A percentile compares a stretch with the other conserved stretches of the same genome.
phyloP scores from a whole-genome alignment of 192 early-diverging fungal species.

The Spizellomyces punctatus region DNA sequence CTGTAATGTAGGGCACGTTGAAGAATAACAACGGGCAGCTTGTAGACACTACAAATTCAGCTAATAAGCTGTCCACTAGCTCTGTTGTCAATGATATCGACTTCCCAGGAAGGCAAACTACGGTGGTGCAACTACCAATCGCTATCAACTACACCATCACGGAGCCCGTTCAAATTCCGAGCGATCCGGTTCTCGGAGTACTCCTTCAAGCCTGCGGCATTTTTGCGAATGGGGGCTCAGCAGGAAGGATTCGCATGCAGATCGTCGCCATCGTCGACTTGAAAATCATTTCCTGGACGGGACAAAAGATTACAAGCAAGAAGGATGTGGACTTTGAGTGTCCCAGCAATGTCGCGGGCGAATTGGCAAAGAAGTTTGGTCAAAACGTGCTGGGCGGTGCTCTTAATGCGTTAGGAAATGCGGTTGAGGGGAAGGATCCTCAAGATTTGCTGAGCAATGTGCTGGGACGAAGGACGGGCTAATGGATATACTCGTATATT shows the following conservation, averaged over 20 bases:
- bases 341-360: conserved; percentile 2
- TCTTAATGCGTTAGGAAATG: too few relatives aligned
- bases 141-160: conserved; percentile 15
- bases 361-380: conserved; percentile 8
- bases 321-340: conserved; percentile 27
- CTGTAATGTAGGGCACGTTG: neutral
- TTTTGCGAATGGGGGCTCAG: neutral
- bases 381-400: neutral
- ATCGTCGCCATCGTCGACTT: conserved; percentile 22
- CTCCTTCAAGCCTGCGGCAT: conserved; percentile 19
- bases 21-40: conserved; percentile 13
- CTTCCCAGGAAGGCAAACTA: neutral
- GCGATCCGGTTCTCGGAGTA: conserved; percentile 19
- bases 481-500: too few relatives aligned
- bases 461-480: too few relatives aligned
- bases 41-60: neutral
- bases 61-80: neutral
- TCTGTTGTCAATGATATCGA: conserved; percentile 15
- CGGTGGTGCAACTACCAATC: conserved; percentile 12
- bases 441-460: too few relatives aligned
- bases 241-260: conserved; percentile 5
- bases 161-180: neutral
- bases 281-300: conserved; percentile 21
- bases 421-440: too few relatives aligned
- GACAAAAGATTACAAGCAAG: conserved; percentile 15